Evolutionary conservation across 2,329 filamentous ascomycete species (phyloP).

Genomic region (Phialophora chinensis): DNA sequence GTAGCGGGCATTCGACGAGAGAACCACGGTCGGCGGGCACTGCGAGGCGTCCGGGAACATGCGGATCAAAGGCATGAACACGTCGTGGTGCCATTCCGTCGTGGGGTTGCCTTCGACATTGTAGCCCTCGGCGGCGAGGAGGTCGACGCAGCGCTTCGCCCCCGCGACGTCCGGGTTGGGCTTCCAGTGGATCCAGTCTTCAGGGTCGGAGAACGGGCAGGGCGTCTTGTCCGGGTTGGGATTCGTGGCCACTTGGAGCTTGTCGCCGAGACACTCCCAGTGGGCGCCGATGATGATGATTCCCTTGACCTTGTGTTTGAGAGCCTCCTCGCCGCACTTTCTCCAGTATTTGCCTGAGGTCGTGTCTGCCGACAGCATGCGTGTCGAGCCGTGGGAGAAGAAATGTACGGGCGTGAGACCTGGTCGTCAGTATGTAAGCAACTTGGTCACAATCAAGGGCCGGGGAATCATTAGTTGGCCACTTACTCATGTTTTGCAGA

Average conservation of each 20-base stretch:
- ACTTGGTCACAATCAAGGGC: too few species aligned
- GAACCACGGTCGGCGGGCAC: constrained; percentile 68
- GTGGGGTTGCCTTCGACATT: constrained; percentile 57
- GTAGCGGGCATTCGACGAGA: constrained; percentile 61
- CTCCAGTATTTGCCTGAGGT: too few species aligned
- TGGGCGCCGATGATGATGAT: constrained; percentile 73
- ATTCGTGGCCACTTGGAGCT: constrained; percentile 66
- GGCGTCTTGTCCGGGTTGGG: constrained; percentile 65
- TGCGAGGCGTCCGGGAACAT: constrained; percentile 64
- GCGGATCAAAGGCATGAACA: constrained; percentile 69
- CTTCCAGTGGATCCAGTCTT: constrained; percentile 67
- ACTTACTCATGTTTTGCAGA: too few species aligned
- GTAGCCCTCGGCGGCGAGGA: constrained; percentile 60
- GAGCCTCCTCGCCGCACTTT: constrained; percentile 62
- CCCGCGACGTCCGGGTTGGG: constrained; percentile 64
- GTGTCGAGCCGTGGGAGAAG: too few species aligned
- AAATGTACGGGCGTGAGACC: too few species aligned
- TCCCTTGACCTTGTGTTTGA: constrained; percentile 64
- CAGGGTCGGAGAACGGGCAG: constrained; percentile 69
- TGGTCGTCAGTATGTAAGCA: too few species aligned
- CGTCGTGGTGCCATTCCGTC: constrained; percentile 76
- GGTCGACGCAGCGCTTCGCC: constrained; percentile 56
- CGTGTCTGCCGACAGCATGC: too few species aligned
- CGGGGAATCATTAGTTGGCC: too few species aligned
- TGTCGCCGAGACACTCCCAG: constrained; percentile 64